These are phyloP conservation scores for Emericellopsis cladophorae DNA, from an alignment of 2,329 filamentous ascomycete species.

Conservation along the genomic window DNA sequence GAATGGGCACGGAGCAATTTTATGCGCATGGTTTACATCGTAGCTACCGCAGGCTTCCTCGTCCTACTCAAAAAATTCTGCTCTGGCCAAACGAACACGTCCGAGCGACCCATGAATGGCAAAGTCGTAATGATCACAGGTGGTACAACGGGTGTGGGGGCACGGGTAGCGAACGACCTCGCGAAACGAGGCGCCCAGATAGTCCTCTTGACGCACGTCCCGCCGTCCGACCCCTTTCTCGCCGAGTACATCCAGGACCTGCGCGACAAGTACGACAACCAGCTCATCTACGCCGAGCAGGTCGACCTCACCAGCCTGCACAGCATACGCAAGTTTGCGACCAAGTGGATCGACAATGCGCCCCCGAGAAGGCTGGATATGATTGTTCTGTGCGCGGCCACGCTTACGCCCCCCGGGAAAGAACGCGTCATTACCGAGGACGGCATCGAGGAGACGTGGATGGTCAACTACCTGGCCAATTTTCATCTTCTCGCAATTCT, in stretches of 20 bases:
- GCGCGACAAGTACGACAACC: slow-evolving; percentile 62
- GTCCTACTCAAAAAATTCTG: slow-evolving; percentile 58
- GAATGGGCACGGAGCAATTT: slow-evolving; percentile 31
- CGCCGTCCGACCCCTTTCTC: slow-evolving; percentile 74
- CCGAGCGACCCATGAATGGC: slow-evolving; percentile 80
- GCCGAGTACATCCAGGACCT: slow-evolving; percentile 88
- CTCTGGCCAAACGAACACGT: slow-evolving; percentile 58
- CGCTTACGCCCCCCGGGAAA: slow-evolving; percentile 56
- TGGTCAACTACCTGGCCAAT: slow-evolving; percentile 89
- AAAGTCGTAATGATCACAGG: slow-evolving; percentile 92
- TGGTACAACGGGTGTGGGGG: slow-evolving; percentile 86
- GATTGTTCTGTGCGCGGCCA: slow-evolving; percentile 77
- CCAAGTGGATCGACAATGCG: slow-evolving; percentile 94
- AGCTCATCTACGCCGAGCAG: slow-evolving; percentile 89
- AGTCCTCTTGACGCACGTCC: slow-evolving; percentile 73
- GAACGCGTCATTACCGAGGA: slow-evolving; percentile 30
- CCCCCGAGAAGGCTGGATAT: slow-evolving; percentile 83
- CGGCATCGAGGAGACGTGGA: slow-evolving; percentile 10
- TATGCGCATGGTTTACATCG: slow-evolving; percentile 26
- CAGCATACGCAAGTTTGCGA: slow-evolving; percentile 85
- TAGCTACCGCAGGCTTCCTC: slow-evolving; percentile 22
- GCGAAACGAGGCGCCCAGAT: slow-evolving; percentile 79
- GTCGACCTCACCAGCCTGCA: slow-evolving; percentile 83
- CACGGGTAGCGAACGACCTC: slow-evolving; percentile 59
- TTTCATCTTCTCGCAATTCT: slow-evolving; percentile 90